Conservation (phyloP, 2,329 filamentous ascomycete species). For the Calonectria pteridis region DNA sequence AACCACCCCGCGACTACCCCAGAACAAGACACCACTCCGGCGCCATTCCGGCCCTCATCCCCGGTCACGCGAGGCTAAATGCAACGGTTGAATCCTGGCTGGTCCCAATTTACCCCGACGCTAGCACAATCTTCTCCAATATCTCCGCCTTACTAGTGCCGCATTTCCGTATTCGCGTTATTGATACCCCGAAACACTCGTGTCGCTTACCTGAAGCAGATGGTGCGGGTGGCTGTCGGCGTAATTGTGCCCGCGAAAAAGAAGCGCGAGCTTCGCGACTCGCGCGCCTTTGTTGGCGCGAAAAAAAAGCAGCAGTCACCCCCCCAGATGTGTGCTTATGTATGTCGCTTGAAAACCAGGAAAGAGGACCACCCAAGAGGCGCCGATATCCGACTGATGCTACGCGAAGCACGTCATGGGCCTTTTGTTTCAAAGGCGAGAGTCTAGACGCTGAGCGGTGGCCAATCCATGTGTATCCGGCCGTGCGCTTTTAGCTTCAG, state of each 20-base stretch:
- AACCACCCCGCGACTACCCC: constrained; percentile 25
- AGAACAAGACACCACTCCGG: constrained; percentile 35
- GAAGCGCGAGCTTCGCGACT: not conserved
- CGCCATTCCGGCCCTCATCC: constrained; percentile 37
- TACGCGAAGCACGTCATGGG: not conserved
- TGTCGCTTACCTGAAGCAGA: not conserved
- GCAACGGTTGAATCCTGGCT: constrained; percentile 30
- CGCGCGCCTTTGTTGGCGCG: not conserved
- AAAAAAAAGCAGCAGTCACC: too few relatives aligned
- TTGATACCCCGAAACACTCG: constrained; percentile 15
- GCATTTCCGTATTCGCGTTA: constrained; percentile 14
- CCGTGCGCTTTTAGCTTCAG: not conserved
- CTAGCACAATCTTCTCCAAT: constrained; percentile 27
- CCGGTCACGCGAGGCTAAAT: constrained; percentile 4
- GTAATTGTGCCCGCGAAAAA: not conserved
- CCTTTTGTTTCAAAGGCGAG: not conserved
- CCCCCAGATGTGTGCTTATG: too few relatives aligned
- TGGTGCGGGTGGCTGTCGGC: not conserved
- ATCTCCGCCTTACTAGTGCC: constrained; percentile 30
- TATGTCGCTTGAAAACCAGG: too few relatives aligned
- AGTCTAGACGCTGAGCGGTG: not conserved
- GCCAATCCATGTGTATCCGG: not conserved
- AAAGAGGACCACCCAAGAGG: not conserved
- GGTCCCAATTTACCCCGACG: constrained; percentile 38
- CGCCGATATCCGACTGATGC: too few relatives aligned